A percentile compares a stretch with the other conserved stretches of the same genome.
Evolutionary conservation across 192 early-diverging fungal species (phyloP).

Genomic region (Gaertneriomyces sp.): DNA sequence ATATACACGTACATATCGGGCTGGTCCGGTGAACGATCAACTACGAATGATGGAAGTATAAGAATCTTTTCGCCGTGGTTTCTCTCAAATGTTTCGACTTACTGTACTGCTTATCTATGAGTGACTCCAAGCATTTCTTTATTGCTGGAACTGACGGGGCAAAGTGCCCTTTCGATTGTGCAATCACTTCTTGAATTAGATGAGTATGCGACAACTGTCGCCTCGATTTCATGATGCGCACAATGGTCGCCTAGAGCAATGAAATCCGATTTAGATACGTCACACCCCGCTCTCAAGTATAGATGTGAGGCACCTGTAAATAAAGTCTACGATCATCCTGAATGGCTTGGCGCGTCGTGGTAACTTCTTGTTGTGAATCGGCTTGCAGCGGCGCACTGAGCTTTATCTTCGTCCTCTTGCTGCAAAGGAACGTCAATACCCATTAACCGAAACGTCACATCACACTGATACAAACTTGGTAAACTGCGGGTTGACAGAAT

Average conservation of each 20-base stretch:
- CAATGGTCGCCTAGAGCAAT: slow-evolving; percentile 67
- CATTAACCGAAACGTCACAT: slow-evolving; percentile 18
- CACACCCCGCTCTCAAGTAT: not conserved
- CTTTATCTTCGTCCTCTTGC: slow-evolving; percentile 81
- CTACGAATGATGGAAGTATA: slow-evolving; percentile 3
- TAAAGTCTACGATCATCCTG: slow-evolving; percentile 77
- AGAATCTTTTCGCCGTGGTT: not conserved
- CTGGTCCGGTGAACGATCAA: slow-evolving; percentile 8
- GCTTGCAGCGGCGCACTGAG: slow-evolving; percentile 55
- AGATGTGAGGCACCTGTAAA: slow-evolving; percentile 50
- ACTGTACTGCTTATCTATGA: slow-evolving; percentile 80
- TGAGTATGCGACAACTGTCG: slow-evolving; percentile 61
- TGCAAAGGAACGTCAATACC: slow-evolving; percentile 21
- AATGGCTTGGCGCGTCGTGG: slow-evolving; percentile 56
- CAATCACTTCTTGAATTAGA: slow-evolving; percentile 73
- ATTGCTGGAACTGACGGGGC: slow-evolving; percentile 67
- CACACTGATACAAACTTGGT: slow-evolving; percentile 46
- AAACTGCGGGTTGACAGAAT: slow-evolving; percentile 49
- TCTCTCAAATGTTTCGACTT: slow-evolving; percentile 5
- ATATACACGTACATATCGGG: slow-evolving; percentile 34
- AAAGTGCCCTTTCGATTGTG: slow-evolving; percentile 67
- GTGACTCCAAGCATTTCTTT: slow-evolving; percentile 80
- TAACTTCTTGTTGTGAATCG: slow-evolving; percentile 61
- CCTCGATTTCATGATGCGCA: slow-evolving; percentile 81
- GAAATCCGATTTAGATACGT: not conserved